phyloP scores from a whole-genome alignment of 2,329 filamentous ascomycete species.

The Colletotrichum siamense region DNA sequence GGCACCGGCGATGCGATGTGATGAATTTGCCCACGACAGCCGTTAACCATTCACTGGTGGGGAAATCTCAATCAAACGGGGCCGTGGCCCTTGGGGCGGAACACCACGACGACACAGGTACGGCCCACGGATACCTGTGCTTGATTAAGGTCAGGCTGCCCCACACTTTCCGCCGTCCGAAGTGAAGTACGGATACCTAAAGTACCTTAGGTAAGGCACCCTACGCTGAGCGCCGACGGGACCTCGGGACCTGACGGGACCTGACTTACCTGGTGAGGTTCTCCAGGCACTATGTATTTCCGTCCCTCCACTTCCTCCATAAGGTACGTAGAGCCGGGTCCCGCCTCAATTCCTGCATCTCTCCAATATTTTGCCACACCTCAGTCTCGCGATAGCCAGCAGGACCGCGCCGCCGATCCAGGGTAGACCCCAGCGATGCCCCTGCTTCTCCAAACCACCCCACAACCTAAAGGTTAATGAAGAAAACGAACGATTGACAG shows the following conservation, averaged over 20 bases:
- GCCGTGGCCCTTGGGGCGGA: not conserved
- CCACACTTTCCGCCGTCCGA: not conserved
- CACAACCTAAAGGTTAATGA: not conserved
- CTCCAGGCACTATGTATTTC: not conserved
- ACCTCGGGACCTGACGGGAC: not conserved
- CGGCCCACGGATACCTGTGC: too few species aligned
- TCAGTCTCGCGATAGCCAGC: not conserved
- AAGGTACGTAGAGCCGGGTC: too few species aligned
- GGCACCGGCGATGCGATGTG: not conserved
- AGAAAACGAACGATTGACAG: not conserved
- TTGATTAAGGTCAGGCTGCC: not conserved
- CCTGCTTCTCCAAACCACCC: not conserved
- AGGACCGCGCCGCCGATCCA: conserved; percentile 16
- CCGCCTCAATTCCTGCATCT: not conserved
- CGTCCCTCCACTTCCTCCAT: not conserved
- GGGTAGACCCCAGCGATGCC: not conserved
- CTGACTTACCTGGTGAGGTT: not conserved
- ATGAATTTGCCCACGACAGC: not conserved
- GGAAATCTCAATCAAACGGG: conserved; percentile 16
- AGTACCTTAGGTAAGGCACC: too few species aligned
- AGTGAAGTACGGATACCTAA: too few species aligned
- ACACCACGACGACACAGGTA: not conserved
- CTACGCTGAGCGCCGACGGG: not conserved
- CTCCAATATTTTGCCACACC: not conserved
- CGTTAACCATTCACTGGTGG: conserved; percentile 19